phyloP scores from a whole-genome alignment of 805 yeast genomes.

The Nakazawaea anatomiae region DNA sequence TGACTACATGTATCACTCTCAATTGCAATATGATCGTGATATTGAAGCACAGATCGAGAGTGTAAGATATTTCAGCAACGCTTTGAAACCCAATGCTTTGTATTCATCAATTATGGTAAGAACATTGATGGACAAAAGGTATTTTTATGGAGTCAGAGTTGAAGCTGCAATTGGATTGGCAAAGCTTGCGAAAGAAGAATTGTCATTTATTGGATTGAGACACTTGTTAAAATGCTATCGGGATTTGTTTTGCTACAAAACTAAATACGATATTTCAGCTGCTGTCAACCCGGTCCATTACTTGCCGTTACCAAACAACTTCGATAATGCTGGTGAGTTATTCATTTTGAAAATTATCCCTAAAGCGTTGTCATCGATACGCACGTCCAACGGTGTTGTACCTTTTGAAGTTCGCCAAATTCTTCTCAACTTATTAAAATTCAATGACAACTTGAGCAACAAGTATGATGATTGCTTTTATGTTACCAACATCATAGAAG shows the following conservation, averaged over 20 bases:
- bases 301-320: slow-evolving; percentile 77
- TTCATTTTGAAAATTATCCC: slow-evolving; percentile 70
- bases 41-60: slow-evolving; percentile 94
- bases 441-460: slow-evolving; percentile 81
- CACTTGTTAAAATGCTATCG: slow-evolving; percentile 70
- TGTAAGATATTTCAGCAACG: slow-evolving; percentile 60
- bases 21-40: slow-evolving; percentile 89
- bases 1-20: slow-evolving; percentile 92
- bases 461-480: slow-evolving; percentile 69
- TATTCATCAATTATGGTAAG: slow-evolving; percentile 75
- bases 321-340: slow-evolving; percentile 62
- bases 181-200: slow-evolving; percentile 52
- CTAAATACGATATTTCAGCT: slow-evolving; percentile 24
- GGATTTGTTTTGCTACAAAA: slow-evolving; percentile 65
- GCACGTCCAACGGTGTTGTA: slow-evolving; percentile 58
- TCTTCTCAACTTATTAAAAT: slow-evolving; percentile 65
- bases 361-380: slow-evolving; percentile 49
- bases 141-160: slow-evolving; percentile 81
- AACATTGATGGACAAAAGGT: slow-evolving; percentile 77
- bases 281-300: slow-evolving; percentile 31
- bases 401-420: slow-evolving; percentile 54
- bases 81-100: slow-evolving; percentile 49
- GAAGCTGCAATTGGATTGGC: slow-evolving; percentile 84
- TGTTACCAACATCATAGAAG: slow-evolving; percentile 48
- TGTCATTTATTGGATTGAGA: slow-evolving; percentile 64